Percentiles rank a stretch among this genome's conserved stretches.
These are phyloP conservation scores for Colletotrichum sp. DNA, from an alignment of 2,329 filamentous ascomycete species.

Conservation along the genomic window DNA sequence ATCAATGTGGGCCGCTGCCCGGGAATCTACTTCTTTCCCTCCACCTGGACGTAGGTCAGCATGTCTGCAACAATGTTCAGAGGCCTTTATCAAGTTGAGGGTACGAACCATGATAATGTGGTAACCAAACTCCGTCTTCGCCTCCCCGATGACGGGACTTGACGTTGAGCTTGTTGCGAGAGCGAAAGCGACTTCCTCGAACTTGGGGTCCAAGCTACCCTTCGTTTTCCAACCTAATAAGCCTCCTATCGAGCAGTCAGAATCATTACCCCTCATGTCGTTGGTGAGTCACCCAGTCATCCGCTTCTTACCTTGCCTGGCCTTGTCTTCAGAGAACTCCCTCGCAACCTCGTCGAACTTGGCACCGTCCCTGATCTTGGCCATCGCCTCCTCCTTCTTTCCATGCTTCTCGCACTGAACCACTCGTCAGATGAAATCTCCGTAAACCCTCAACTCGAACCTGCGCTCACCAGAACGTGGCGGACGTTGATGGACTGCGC, in stretches of 20 bases:
- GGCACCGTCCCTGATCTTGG: slow-evolving; percentile 67
- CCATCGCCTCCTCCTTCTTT: slow-evolving; percentile 78
- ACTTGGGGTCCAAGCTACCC: slow-evolving; percentile 68
- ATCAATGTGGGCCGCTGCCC: neutral
- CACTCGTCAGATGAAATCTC: neutral
- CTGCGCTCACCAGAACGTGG: slow-evolving; percentile 65
- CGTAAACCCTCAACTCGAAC: neutral
- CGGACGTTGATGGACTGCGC: slow-evolving; percentile 75
- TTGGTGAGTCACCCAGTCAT: neutral
- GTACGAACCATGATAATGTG: slow-evolving; percentile 76
- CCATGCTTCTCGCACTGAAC: slow-evolving; percentile 71
- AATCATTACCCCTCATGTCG: neutral
- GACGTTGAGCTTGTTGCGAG: slow-evolving; percentile 69
- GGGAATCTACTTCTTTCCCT: slow-evolving; percentile 41
- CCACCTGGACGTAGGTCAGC: slow-evolving; percentile 32
- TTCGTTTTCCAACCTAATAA: slow-evolving; percentile 75
- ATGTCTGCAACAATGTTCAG: neutral
- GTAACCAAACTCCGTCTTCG: slow-evolving; percentile 77
- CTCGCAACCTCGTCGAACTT: slow-evolving; percentile 79
- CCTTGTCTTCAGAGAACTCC: slow-evolving; percentile 79
- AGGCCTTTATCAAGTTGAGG: neutral
- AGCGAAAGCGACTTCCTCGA: slow-evolving; percentile 74
- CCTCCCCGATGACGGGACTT: slow-evolving; percentile 70
- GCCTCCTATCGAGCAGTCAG: slow-evolving; percentile 54
- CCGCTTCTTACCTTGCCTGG: slow-evolving; percentile 57